Evolutionary conservation across 2,329 filamentous ascomycete genomes (phyloP), one percentile per base, ranked within the genome.

Genomic region (Talaromyces rugulosus): DNA sequence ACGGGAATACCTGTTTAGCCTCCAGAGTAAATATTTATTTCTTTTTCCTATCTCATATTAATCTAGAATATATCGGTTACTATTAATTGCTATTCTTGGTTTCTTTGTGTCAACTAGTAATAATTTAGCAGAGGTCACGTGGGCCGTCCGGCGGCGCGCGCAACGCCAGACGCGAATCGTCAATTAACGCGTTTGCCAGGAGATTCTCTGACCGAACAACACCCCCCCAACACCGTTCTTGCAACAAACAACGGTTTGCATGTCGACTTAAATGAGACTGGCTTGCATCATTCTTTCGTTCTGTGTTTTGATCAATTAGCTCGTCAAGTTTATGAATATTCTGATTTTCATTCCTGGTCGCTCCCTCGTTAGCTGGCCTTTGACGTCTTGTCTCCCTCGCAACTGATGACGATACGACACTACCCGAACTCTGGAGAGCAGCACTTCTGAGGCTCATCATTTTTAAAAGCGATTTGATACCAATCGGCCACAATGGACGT

Each of bases 161-260:
- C 12, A 6, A 52, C 28, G 50, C 23, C 27, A 14, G 50, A 44
- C 58, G 58, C 58, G 58, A 47, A 27, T 28, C 16, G 23, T 59
- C 50, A 59, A 27, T 59, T 59, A 60, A 60, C 58, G 58, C 58
- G 58, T 60, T 40, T 18, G 50, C 50, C 50, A 53, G 50, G 50
- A 53, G 50, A 31, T 4, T 31, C 50, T 31, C 27, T 27, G 23
- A 53, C 27, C 50, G 5, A 23, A 31, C 27, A 31, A 31, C 27
- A n/a, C 27, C 11, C 50, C 6, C 6, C 5, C 23, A 31, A 31
- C 27, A 12, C 3, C 27, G 9, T n/a, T 9, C 47, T 3, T 18
- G 4, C 42, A 47, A 16, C 18, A 51, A 51, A 3, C 18, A 51
- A 5, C 18, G 18, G 47, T 12, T 12, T 27, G 18, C 47, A 28